Base-by-base conservation (phyloP, 177 flowering plant genomes). In the Vitis hybrid region DNA sequence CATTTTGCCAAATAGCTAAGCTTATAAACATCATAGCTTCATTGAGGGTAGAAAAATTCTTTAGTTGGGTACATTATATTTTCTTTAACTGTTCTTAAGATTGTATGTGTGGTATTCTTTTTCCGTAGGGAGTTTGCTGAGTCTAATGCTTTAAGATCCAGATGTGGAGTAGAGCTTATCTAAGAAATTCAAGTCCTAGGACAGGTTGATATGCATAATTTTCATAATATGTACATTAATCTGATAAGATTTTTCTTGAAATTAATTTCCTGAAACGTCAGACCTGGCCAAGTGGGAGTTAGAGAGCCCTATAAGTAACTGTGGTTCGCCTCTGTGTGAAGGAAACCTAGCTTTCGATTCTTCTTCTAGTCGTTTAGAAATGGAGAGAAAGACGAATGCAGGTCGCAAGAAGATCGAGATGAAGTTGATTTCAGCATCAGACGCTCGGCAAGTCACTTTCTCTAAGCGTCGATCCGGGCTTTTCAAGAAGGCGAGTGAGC, bases 401-500 rank as follows among this genome's bases (percentile, higher is more conserved):
- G 52, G 52, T 4, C 23, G 26, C 52, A 62, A 17, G 18, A 62
- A 11, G 52, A 62, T 10, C 18, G 21, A 48, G 9, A n/a, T 45
- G 65, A 48, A 17, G 54, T 5, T 40, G 52, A 62, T 62, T 10
- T 19, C 10, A 14, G 17, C 21, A n/a, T 11, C 19, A 62, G 12
- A 17, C 26, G 56, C 67, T 51, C 55, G 67, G 18, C 67, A 64
- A 50, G 67, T 17, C 14, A 11, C 67, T 6, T 21, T 64, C 56
- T 51, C 67, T 2, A 64, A 51, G 30, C 67, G 40, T 4, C 56
- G 67, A 64, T 19, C 55, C 23, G 67, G 56, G 56, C 56, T 64
- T n/a, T 64, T 64, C 40, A 64, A 64, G 56, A 64, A 51, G 59
- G 64, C 65, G 30, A 51, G 65, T 21, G 72, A 69, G 21, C 65